Evolutionary conservation across 2,329 filamentous ascomycete genomes (phyloP), one percentile per base, ranked within the genome.

Genomic region (Sclerotinia sclerotiorum): DNA sequence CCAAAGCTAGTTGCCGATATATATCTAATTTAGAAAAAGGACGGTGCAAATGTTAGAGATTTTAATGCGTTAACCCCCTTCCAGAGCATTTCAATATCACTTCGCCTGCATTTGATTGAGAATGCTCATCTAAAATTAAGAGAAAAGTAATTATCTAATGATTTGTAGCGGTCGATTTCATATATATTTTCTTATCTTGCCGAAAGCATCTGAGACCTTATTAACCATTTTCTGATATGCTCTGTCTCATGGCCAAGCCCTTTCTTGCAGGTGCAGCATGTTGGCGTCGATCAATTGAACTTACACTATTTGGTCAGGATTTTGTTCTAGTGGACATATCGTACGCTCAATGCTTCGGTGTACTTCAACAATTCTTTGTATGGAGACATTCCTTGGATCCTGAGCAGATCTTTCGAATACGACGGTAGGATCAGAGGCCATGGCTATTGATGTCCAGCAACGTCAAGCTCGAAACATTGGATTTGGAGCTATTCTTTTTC

Each of bases 401-500:
- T 27, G 46, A 51, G n/a, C 5, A 46, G 2, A 39, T 21, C n/a
- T 24, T 24, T 51, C 6, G 24, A 10, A 24, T 19, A 51, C 13
- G 29, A 62, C 29, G 21, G 29, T 3, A 62, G 44, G 49, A 27
- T 55, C 61, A 49, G n/a, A 46, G 49, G 68, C 42, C 32, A 73
- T 72, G 71, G 46, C 54, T n/a, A 21, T 71, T 44, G 75, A 76
- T 48, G 71, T 74, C 24, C 72, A 71, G n/a, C 69, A 68, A 48
- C 73, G 74, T 51, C 72, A 63, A 68, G 72, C 70, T 39, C 70
- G 72, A 29, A 74, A 74, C 32, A 70, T 75, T 42, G 46, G 76
- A 17, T 68, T 74, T 24, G 61, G 69, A 27, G 71, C 75, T 4
- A 70, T 76, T 57, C 10, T 72, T 17, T 42, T 73, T 15, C 72